phyloP scores from a whole-genome alignment of 768 basidiomycete genomes.

The Trametes cinnabarina region DNA sequence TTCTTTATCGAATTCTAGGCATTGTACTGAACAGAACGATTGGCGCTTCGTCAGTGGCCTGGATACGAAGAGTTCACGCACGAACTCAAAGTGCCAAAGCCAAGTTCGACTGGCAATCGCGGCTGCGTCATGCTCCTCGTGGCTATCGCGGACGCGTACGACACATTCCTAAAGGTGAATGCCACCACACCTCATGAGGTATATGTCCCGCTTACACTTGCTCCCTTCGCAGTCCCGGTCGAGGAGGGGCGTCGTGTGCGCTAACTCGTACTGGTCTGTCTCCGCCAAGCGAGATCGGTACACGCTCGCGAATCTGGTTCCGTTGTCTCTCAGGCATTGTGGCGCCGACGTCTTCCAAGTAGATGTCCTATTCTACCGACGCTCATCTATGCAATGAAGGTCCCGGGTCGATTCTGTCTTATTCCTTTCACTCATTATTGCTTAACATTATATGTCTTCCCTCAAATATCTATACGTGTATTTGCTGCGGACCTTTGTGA shows the following conservation, averaged over 20 bases:
- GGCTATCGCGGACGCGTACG: neutral
- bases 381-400: neutral
- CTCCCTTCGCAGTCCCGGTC: neutral
- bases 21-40: too few species aligned
- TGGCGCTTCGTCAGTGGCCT: neutral
- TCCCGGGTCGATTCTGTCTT: neutral
- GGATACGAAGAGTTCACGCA: neutral
- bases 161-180: neutral
- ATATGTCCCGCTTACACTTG: neutral
- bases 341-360: neutral
- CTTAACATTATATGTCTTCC: too few species aligned
- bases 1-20: neutral
- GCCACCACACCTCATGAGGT: neutral
- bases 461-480: neutral
- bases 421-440: too few species aligned
- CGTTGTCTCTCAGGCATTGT: neutral
- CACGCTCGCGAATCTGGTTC: neutral
- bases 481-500: too few species aligned
- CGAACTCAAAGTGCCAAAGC: neutral
- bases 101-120: neutral
- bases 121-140: neutral
- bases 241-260: too few species aligned
- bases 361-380: neutral
- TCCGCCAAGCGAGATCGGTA: neutral
- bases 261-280: neutral